Evolutionary conservation across 129 eudicot genomes (phyloP).

Genomic region (Lactuca saligna): DNA sequence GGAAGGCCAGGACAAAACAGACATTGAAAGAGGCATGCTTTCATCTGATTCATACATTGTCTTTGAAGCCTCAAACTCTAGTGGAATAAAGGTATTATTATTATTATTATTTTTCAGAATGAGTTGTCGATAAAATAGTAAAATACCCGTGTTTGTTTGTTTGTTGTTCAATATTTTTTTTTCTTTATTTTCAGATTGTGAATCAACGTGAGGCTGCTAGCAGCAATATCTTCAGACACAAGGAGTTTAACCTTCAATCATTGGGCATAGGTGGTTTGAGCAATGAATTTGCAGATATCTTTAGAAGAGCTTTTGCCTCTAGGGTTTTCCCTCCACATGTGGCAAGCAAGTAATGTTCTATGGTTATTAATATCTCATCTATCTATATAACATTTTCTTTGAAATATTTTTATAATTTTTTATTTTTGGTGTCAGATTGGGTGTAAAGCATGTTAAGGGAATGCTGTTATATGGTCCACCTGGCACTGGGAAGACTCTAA

Average conservation of each 20-base stretch:
- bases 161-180: neutral
- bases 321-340: constrained; percentile 99
- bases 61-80: constrained; percentile 79
- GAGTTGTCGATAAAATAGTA: neutral
- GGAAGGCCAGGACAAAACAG: constrained; percentile 73
- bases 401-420: neutral
- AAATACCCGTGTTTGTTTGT: neutral
- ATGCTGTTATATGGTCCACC: constrained; percentile 99
- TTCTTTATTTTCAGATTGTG: constrained; percentile 50
- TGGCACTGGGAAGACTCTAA: constrained; percentile 97
- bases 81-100: constrained; percentile 81
- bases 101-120: neutral
- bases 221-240: constrained; percentile 86
- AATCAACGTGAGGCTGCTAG: constrained; percentile 98
- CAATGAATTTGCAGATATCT: constrained; percentile 94
- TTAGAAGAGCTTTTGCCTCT: constrained; percentile 99
- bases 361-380: neutral
- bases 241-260: constrained; percentile 88
- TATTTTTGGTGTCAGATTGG: constrained; percentile 62
- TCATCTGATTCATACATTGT: constrained; percentile 81
- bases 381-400: no score
- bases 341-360: constrained; percentile 68
- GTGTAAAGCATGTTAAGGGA: constrained; percentile 97
- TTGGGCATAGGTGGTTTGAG: constrained; percentile 96
- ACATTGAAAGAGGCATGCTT: constrained; percentile 79